A percentile compares a stretch with the other conserved stretches of the same genome.
phyloP scores from a whole-genome alignment of 2,329 filamentous ascomycete genomes.

The Lachnellula suecica region DNA sequence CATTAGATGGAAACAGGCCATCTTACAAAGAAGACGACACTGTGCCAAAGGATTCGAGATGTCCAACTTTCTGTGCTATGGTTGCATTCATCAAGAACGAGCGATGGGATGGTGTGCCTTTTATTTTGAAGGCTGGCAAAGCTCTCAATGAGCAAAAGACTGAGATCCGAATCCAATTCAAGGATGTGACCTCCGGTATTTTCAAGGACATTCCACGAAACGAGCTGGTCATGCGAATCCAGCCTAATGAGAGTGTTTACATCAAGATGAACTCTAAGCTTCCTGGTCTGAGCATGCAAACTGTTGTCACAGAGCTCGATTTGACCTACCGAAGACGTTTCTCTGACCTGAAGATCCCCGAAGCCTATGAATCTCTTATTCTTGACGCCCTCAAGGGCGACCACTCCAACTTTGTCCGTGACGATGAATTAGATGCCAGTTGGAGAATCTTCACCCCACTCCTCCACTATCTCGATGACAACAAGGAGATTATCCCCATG shows the following conservation, averaged over 20 bases:
- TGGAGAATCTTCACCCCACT: conserved; percentile 99
- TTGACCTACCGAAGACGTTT: conserved; percentile 97
- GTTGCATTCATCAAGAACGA: conserved; percentile 99
- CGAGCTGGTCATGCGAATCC: conserved; percentile 98
- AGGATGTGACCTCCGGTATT: conserved; percentile 98
- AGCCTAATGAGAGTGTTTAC: conserved; percentile 99
- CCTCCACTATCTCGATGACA: conserved; percentile 96
- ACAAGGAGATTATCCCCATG: conserved; percentile 99
- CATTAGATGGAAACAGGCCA: conserved; percentile 92
- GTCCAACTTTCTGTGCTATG: conserved; percentile 96
- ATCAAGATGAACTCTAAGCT: conserved; percentile 99
- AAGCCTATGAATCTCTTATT: conserved; percentile 97
- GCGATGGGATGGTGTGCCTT: conserved; percentile 97
- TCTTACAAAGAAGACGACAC: conserved; percentile 99
- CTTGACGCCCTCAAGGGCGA: conserved; percentile 97
- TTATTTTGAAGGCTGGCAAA: conserved; percentile 99
- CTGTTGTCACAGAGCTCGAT: conserved; percentile 96
- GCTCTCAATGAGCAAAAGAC: conserved; percentile 99
- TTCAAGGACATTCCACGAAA: conserved; percentile 99
- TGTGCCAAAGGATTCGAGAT: conserved; percentile 93
- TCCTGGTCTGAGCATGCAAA: conserved; percentile 98
- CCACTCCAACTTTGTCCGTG: conserved; percentile 98
- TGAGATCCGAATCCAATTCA: conserved; percentile 98
- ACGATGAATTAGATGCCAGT: conserved; percentile 93
- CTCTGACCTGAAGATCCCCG: conserved; percentile 98